Percentiles rank a stretch among this genome's conserved stretches.
Conservation (phyloP, 1,284 basidiomycete species). For the Heterobasidion parviporum region DNA sequence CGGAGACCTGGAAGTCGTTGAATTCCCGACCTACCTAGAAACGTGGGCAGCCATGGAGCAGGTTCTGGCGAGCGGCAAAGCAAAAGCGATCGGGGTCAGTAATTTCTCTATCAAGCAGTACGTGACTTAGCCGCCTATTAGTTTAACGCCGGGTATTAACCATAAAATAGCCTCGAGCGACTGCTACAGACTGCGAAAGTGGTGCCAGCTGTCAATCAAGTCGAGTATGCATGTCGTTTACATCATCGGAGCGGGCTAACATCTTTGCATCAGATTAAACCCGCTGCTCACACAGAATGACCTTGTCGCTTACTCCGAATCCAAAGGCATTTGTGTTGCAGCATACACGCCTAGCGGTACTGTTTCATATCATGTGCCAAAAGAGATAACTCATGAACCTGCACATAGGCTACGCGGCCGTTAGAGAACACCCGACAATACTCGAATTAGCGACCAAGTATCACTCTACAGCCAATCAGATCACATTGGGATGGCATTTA, state of each 20-base stretch:
- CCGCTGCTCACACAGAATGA: neutral
- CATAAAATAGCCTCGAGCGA: slow-evolving; percentile 27
- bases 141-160: no score
- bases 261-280: neutral
- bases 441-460: slow-evolving; percentile 34
- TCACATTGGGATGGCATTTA: slow-evolving; percentile 38
- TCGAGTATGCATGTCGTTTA: neutral
- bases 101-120: slow-evolving; percentile 36
- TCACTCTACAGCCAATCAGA: slow-evolving; percentile 29
- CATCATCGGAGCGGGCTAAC: neutral
- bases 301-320: neutral
- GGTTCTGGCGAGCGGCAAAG: slow-evolving; percentile 31
- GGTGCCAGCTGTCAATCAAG: slow-evolving; percentile 19
- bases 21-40: slow-evolving; percentile 26
- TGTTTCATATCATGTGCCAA: neutral
- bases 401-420: slow-evolving; percentile 26
- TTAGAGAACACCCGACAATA: slow-evolving; percentile 32
- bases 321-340: neutral
- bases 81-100: slow-evolving; percentile 38
- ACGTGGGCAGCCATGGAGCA: slow-evolving; percentile 41
- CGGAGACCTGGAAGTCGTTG: slow-evolving; percentile 4
- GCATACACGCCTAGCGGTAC: neutral
- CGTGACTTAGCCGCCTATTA: slow-evolving; percentile 5
- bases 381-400: neutral
- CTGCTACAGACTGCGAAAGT: slow-evolving; percentile 26